Evolutionary conservation across 202 grass and related monocot genomes (phyloP).

Genomic region (Cymbopogon flexuosus): DNA sequence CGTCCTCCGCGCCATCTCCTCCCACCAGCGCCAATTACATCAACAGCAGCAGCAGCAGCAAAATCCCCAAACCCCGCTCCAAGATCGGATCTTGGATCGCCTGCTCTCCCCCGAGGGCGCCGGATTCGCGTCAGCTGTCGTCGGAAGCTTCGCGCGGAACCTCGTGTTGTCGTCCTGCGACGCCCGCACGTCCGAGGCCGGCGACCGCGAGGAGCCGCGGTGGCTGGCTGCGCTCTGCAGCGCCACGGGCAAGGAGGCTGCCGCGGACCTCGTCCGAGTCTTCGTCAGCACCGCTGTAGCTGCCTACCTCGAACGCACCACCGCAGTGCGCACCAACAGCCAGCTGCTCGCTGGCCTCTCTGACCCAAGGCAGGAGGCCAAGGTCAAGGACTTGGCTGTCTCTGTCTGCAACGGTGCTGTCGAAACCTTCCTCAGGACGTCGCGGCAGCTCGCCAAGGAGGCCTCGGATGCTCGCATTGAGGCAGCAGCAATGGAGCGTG

Average conservation of each 20-base stretch:
- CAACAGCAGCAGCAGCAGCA: constrained; percentile 7
- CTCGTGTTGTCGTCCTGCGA: constrained; percentile 49
- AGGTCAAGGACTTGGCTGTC: constrained; percentile 70
- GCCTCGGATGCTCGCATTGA: constrained; percentile 3
- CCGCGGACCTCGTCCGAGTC: constrained; percentile 58
- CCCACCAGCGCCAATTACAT: neutral
- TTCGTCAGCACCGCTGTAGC: constrained; percentile 65
- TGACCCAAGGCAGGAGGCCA: constrained; percentile 58
- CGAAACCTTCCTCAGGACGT: constrained; percentile 68
- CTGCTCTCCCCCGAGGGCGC: constrained; percentile 54
- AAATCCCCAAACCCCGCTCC: constrained; percentile 30
- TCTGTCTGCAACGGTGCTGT: constrained; percentile 79
- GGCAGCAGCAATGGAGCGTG: neutral
- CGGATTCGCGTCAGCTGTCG: constrained; percentile 62
- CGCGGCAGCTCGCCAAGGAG: constrained; percentile 42
- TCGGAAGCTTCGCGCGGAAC: constrained; percentile 70
- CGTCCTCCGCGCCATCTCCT: constrained; percentile 52
- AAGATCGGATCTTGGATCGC: constrained; percentile 61
- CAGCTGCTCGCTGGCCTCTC: constrained; percentile 40
- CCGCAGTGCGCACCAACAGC: constrained; percentile 28
- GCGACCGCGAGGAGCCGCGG: constrained; percentile 28
- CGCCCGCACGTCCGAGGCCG: neutral
- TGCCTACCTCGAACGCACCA: constrained; percentile 58
- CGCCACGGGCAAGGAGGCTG: constrained; percentile 56
- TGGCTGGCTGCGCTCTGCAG: constrained; percentile 63